Conservation (phyloP, 2,329 filamentous ascomycete species). For the Colletotrichum euphorbiae region DNA sequence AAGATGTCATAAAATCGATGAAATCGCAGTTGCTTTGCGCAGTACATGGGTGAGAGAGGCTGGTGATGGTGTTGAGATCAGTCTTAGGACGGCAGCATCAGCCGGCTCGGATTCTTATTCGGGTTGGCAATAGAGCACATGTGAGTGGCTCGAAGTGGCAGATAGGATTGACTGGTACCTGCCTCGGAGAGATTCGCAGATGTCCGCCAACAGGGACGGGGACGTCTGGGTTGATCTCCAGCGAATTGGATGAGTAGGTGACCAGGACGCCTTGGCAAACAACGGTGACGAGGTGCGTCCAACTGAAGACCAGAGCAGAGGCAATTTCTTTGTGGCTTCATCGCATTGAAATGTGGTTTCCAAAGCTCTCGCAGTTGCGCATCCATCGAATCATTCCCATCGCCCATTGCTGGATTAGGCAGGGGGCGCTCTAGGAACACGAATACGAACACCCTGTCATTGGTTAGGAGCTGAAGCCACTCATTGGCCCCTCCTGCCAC, state of each 20-base stretch:
- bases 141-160: conserved; percentile 17
- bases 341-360: conserved; percentile 32
- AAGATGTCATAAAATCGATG: neutral
- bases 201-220: conserved; percentile 1
- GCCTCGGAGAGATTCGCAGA: conserved; percentile 18
- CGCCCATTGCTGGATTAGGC: conserved; percentile 29
- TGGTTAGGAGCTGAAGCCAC: conserved; percentile 27
- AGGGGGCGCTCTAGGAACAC: conserved; percentile 28
- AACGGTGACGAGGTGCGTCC: conserved; percentile 11
- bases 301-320: conserved; percentile 19
- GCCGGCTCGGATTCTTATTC: conserved; percentile 38
- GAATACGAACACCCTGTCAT: conserved; percentile 40
- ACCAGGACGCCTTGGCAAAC: neutral
- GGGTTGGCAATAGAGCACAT: conserved; percentile 28
- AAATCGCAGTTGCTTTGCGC: neutral
- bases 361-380: conserved; percentile 9
- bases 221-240: conserved; percentile 5
- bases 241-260: neutral
- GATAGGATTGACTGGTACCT: conserved; percentile 12
- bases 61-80: conserved; percentile 9
- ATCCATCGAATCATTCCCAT: conserved; percentile 36
- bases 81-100: conserved; percentile 1
- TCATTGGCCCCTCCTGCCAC: conserved; percentile 12
- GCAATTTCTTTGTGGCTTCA: conserved; percentile 35
- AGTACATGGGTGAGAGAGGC: neutral